Evolutionary conservation across 2,329 filamentous ascomycete genomes (phyloP).

Genomic region (Zasmidium angulare): DNA sequence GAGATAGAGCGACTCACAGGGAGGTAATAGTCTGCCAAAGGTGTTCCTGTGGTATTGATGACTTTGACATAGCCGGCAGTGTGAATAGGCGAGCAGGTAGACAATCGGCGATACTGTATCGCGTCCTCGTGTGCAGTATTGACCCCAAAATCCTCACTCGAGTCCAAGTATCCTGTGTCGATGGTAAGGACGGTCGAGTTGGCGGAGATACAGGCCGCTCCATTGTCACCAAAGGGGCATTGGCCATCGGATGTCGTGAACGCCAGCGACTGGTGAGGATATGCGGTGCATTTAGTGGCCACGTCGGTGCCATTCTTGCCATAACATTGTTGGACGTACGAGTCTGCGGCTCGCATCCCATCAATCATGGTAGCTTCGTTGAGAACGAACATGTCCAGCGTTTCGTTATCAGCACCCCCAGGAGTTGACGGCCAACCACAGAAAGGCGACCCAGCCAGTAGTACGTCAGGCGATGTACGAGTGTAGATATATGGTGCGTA

Average conservation of each 20-base stretch:
- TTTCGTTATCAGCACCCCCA: background rate
- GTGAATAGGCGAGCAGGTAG: constrained; percentile 1
- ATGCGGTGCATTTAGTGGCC: background rate
- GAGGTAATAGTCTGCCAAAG: background rate
- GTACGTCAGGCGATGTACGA: background rate
- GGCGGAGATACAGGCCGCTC: background rate
- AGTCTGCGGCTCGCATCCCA: background rate
- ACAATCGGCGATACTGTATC: background rate
- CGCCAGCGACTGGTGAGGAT: background rate
- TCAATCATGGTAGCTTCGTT: background rate
- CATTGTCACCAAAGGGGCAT: background rate
- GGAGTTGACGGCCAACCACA: background rate
- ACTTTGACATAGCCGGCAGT: background rate
- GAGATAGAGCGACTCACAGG: background rate
- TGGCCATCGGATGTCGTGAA: background rate
- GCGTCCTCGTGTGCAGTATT: background rate
- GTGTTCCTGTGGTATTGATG: background rate
- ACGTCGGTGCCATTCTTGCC: background rate
- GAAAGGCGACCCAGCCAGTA: background rate
- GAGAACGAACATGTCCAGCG: background rate
- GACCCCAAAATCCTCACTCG: background rate
- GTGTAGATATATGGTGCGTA: constrained; percentile 4
- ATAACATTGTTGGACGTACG: constrained; percentile 1
- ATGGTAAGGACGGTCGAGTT: background rate
- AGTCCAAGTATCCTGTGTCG: background rate